Base-by-base conservation (phyloP, 148 eudicot genomes). In the Simmondsia chinensis region DNA sequence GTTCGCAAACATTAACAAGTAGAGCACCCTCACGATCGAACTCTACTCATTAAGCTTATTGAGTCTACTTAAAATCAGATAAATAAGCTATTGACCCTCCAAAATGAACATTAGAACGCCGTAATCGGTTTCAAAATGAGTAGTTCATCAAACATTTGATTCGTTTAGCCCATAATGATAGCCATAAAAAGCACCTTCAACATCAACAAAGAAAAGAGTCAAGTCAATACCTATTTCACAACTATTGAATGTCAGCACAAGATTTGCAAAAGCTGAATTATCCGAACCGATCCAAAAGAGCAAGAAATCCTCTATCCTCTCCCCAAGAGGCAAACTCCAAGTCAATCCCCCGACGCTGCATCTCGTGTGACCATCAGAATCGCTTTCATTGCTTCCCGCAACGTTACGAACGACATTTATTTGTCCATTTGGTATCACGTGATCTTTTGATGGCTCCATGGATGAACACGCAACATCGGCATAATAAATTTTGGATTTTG, bases 191-290 rank as follows among this genome's bases (percentile, higher is more conserved):
- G 8, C 59, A 63, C 35, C 33, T 39, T 50, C 41, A 12, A 26
- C 18, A 14, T 50, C 36, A 53, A 9, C 30, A 41, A 37, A 27
- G 7, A 22, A 17, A 2, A n/a, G n/a, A n/a, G n/a, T n/a, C n/a
- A n/a, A n/a, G n/a, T n/a, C 19, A 9, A 35, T 60, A 82, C 97
- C 97, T 63, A 76, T 79, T 58, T 91, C 95, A 65, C 94, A 91
- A 9, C 68, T 66, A 70, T 85, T 91, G 45, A 76, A 85, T 26
- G 94, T 85, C 43, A 91, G 71, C 27, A 82, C 80, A 56, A 61
- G 39, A 68, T 79, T 91, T 48, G 95, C 76, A 57, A 85, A 85
- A 26, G 97, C 95, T 46, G 94, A 29, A 72, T 82, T 72, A 40
- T 85, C 88, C 33, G 65, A 48, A 15, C 97, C 95, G 50, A 91